phyloP scores from a whole-genome alignment of 108 stramenopile species.

The Chaetoceros tenuissimus region DNA sequence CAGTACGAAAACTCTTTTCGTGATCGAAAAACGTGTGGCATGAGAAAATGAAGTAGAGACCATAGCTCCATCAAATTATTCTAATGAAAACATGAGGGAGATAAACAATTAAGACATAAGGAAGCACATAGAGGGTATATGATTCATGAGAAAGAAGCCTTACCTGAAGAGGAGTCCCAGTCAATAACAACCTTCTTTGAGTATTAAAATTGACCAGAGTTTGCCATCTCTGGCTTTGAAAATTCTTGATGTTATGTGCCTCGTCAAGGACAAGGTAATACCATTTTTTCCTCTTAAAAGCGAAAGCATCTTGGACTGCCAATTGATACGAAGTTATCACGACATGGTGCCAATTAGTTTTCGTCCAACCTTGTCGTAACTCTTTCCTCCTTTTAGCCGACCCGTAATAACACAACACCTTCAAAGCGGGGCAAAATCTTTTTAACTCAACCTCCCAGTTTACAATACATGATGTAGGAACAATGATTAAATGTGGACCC shows the following conservation, averaged over 20 bases:
- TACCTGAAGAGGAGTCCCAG: slow-evolving; percentile 86
- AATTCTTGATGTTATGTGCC: slow-evolving; percentile 99
- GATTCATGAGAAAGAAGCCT: slow-evolving; percentile 1
- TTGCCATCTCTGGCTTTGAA: slow-evolving; percentile 96
- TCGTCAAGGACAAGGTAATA: slow-evolving; percentile 98
- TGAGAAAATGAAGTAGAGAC: slow-evolving; percentile 86
- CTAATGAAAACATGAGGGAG: slow-evolving; percentile 60
- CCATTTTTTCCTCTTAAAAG: slow-evolving; percentile 93
- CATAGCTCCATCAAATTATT: slow-evolving; percentile 90
- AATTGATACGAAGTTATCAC: slow-evolving; percentile 97
- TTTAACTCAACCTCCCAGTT: slow-evolving; percentile 99
- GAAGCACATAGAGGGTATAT: background rate
- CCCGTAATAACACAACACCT: slow-evolving; percentile 96
- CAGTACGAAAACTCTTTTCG: slow-evolving; percentile 97
- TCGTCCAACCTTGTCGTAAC: slow-evolving; percentile 91
- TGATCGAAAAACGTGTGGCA: slow-evolving; percentile 82
- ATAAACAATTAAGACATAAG: slow-evolving; percentile 65
- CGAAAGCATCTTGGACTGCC: slow-evolving; percentile 92
- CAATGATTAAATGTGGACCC: slow-evolving; percentile 98
- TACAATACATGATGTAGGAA: slow-evolving; percentile 93
- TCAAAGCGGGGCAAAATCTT: slow-evolving; percentile 86
- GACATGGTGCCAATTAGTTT: slow-evolving; percentile 88
- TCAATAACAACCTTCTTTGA: slow-evolving; percentile 88
- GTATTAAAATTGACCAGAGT: slow-evolving; percentile 96
- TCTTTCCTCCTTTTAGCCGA: slow-evolving; percentile 86